Base-by-base conservation (phyloP, 2,329 filamentous ascomycete genomes). In the Hymenotorrendiella dingleyae region DNA sequence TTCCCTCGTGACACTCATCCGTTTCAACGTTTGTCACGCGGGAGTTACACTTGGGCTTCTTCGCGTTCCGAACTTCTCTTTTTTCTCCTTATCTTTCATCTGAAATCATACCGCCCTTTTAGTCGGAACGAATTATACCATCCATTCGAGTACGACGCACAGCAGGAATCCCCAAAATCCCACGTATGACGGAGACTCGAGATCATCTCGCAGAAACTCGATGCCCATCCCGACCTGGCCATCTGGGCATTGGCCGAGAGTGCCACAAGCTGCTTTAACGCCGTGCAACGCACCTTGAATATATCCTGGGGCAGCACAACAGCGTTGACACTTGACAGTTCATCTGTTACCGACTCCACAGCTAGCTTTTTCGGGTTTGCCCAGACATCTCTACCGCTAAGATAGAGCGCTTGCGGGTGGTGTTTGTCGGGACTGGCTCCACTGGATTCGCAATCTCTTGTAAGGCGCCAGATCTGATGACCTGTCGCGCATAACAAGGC, bases 381-480 rank as follows among this genome's bases (percentile, higher is more conserved):
- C 17, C 19, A 21, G 4, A 11, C 30, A 16, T 12, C 8, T 34
- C 17, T 12, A 34, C 6, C 19, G 17, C 30, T 34, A 20, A 17
- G 4, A 20, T 34, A 20, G 30, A 34, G 22, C 30, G 12, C 9
- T 12, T 21, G 17, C 30, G 6, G 22, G 22, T 34, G 19, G 19
- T 20, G 19, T 9, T 34, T 34, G 11, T 20, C 10, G 6, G 19
- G 17, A 34, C 10, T 34, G 17, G 22, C 16, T 26, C 34, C 34
- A 36, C 20, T 26, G 7, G 16, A 36, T 26, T 10, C 22, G 12
- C 6, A 36, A 14, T 11, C 22, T 36, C 34, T 36, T 36, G 21
- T 36, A 26, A 26, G 22, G 21, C 21, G 22, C 16, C n/a, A 36
- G 34, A 36, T 23, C 30, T 28, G 36, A 38, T 38, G 36, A 38